Conservation (phyloP, 352 stramenopile genomes). For the Phytopythium aichiense region DNA sequence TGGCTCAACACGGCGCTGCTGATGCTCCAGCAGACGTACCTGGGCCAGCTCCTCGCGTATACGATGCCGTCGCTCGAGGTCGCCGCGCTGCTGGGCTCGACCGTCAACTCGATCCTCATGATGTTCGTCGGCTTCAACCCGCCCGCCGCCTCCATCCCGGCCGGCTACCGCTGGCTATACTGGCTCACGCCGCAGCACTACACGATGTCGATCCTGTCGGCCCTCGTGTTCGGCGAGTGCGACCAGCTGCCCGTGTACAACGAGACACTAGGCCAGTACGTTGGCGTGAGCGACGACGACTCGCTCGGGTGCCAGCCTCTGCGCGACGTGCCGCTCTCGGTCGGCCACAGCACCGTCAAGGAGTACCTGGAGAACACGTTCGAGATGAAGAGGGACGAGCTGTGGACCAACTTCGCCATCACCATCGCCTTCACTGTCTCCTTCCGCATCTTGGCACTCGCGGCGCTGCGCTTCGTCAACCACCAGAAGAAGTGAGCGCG, state of each 20-base stretch:
- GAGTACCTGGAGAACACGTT: slow-evolving; percentile 46
- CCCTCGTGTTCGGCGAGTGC: slow-evolving; percentile 40
- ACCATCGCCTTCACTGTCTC: slow-evolving; percentile 42
- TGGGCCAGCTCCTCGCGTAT: slow-evolving; percentile 41
- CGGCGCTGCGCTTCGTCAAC: slow-evolving; percentile 56
- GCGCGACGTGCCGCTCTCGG: slow-evolving; percentile 21
- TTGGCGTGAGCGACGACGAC: slow-evolving; percentile 9
- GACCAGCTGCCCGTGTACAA: slow-evolving; percentile 28
- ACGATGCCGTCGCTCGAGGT: slow-evolving; percentile 36
- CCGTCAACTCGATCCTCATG: slow-evolving; percentile 56
- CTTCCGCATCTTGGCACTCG: slow-evolving; percentile 40
- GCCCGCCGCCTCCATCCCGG: slow-evolving; percentile 36
- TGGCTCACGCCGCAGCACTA: slow-evolving; percentile 36
- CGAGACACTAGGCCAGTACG: slow-evolving; percentile 18
- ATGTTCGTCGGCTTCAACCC: slow-evolving; percentile 54
- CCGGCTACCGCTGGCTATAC: slow-evolving; percentile 52
- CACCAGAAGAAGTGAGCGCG: slow-evolving; percentile 35
- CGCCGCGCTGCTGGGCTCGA: slow-evolving; percentile 28
- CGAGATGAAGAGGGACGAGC: slow-evolving; percentile 53
- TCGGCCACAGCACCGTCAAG: slow-evolving; percentile 42
- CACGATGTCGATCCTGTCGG: slow-evolving; percentile 27
- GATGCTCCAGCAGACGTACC: slow-evolving; percentile 47
- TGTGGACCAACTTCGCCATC: slow-evolving; percentile 38
- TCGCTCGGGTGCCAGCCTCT: slow-evolving; percentile 39
- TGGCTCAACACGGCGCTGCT: slow-evolving; percentile 48